These are phyloP conservation scores for Hygrophoropsis aurantiaca DNA, from an alignment of 768 basidiomycete genomes.

Conservation along the genomic window DNA sequence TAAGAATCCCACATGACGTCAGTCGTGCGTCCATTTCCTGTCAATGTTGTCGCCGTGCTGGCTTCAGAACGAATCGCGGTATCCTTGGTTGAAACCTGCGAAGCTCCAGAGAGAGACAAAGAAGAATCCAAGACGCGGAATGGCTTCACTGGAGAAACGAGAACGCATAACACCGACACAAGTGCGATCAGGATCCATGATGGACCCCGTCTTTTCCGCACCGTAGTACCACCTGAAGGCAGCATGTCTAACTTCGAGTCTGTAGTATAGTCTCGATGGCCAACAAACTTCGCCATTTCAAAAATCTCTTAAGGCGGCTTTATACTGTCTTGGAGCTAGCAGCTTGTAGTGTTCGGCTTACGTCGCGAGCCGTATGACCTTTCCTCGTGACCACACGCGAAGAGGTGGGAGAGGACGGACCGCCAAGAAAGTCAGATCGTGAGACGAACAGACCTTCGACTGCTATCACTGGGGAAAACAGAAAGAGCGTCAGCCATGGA, in stretches of 20 bases:
- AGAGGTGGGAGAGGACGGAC: not conserved
- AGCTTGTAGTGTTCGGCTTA: not conserved
- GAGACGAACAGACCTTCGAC: not conserved
- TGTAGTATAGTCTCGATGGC: no score
- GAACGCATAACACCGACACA: not conserved
- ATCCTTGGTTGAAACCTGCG: slow-evolving; percentile 1
- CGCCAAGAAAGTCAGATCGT: not conserved
- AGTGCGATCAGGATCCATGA: not conserved
- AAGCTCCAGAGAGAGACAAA: not conserved
- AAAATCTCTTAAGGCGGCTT: not conserved
- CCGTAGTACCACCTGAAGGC: not conserved
- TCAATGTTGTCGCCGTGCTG: slow-evolving; percentile 6
- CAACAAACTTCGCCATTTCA: no score
- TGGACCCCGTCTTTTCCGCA: not conserved
- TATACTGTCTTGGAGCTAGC: not conserved
- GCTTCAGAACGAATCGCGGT: not conserved
- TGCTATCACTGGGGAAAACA: not conserved
- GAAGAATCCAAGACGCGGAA: not conserved
- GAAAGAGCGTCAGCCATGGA: not conserved
- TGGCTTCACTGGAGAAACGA: not conserved
- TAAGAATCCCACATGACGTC: slow-evolving; percentile 65
- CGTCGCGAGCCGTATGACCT: not conserved
- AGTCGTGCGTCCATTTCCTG: slow-evolving; percentile 33
- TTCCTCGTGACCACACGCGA: not conserved
- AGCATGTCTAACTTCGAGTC: no score